Conservation (phyloP, 192 early-diverging fungal genomes). For the Entrophospora sp. region DNA sequence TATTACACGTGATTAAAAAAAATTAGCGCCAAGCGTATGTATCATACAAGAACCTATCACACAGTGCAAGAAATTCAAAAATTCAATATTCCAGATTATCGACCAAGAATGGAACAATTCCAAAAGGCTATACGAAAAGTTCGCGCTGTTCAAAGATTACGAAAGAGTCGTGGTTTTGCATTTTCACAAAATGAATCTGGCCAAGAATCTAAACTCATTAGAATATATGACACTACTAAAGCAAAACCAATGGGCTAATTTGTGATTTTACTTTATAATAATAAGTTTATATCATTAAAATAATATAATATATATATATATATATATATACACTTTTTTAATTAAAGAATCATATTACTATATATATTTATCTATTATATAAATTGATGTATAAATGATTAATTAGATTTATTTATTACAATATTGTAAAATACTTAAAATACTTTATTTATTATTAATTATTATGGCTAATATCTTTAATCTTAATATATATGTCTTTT, state of each 20-base stretch:
- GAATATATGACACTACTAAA: slow-evolving; percentile 50
- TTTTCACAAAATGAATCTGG: slow-evolving; percentile 97
- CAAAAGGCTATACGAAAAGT: slow-evolving; percentile 99
- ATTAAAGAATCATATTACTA: no score
- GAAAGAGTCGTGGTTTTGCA: slow-evolving; percentile 89
- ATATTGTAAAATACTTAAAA: no score
- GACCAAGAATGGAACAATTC: slow-evolving; percentile 97
- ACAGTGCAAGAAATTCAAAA: slow-evolving; percentile 99
- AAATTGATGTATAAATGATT: no score
- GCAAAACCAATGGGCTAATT: slow-evolving; percentile 48
- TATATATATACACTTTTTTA: no score
- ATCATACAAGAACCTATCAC: slow-evolving; percentile 78
- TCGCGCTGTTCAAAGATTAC: slow-evolving; percentile 82
- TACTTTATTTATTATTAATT: no score
- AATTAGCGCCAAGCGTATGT: slow-evolving; percentile 63
- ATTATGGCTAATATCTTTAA: no score
- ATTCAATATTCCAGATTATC: slow-evolving; percentile 97
- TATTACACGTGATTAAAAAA: no score
- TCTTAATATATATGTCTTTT: no score
- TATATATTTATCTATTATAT: no score
- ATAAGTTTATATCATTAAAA: background rate
- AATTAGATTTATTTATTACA: no score
- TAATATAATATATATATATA: no score
- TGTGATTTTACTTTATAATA: no score
- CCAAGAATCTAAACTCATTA: slow-evolving; percentile 47